A percentile compares a stretch with the other conserved stretches of the same genome.
Evolutionary conservation across 176 grass and related monocot species (phyloP).

Genomic region (Alloteropsis semialata): DNA sequence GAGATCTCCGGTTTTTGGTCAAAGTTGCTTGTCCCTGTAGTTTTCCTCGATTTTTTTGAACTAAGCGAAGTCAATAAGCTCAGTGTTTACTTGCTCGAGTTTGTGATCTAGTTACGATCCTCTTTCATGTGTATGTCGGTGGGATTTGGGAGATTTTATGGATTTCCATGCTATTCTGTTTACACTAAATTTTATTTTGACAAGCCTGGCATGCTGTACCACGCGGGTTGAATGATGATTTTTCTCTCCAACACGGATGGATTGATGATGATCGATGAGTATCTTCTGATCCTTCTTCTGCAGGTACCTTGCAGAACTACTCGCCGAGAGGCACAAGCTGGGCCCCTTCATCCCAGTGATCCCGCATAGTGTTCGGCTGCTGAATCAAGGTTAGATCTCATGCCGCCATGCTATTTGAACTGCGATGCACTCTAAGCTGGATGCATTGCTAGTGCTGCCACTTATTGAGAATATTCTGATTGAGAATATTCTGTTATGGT

Average conservation of each 20-base stretch:
- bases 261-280: conserved; percentile 21
- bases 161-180: background rate
- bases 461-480: conserved; percentile 35
- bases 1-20: conserved; percentile 32
- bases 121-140: background rate
- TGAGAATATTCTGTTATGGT: conserved; percentile 35
- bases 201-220: background rate
- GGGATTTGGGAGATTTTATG: background rate
- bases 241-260: no score
- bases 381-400: conserved; percentile 85
- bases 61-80: background rate
- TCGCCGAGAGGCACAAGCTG: conserved; percentile 89
- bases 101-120: background rate
- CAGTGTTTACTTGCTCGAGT: background rate
- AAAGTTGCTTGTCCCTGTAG: background rate
- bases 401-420: conserved; percentile 13
- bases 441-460: conserved; percentile 3
- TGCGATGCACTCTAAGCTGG: background rate
- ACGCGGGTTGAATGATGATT: background rate
- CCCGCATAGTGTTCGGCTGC: conserved; percentile 66
- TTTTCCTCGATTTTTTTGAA: background rate
- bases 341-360: conserved; percentile 79
- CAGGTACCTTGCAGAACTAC: conserved; percentile 89
- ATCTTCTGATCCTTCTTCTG: conserved; percentile 25
- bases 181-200: background rate